These are phyloP conservation scores for Xylariaceae sp. DNA, from an alignment of 2,329 filamentous ascomycete genomes.

Conservation along the genomic window DNA sequence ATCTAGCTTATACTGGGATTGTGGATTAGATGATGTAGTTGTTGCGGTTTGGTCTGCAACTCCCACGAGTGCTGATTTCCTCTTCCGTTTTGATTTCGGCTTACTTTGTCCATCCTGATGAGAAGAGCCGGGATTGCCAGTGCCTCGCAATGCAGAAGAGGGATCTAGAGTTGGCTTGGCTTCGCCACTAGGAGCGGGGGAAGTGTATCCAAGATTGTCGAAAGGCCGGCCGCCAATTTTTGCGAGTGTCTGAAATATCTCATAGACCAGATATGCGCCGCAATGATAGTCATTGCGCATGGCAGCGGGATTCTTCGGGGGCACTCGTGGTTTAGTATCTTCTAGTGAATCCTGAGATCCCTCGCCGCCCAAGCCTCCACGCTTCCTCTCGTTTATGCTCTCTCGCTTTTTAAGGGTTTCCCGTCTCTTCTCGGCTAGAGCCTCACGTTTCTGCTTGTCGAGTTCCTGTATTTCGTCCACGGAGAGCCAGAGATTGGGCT, in stretches of 20 bases:
- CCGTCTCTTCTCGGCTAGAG: constrained; percentile 27
- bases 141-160: too few relatives aligned
- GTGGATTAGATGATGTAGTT: too few relatives aligned
- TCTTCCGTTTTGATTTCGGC: too few relatives aligned
- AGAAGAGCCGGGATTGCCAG: too few relatives aligned
- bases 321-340: constrained; percentile 19
- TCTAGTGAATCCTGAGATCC: constrained; percentile 21
- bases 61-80: too few relatives aligned
- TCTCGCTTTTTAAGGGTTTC: constrained; percentile 25
- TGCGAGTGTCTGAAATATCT: constrained; percentile 31
- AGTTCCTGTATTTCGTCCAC: constrained; percentile 38
- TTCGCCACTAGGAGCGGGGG: constrained; percentile 35
- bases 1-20: too few relatives aligned
- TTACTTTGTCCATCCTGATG: constrained; percentile 4
- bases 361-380: constrained; percentile 17
- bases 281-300: constrained; percentile 33
- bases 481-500: constrained; percentile 57
- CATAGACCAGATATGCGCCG: constrained; percentile 30
- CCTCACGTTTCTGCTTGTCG: constrained; percentile 39
- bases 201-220: constrained; percentile 30
- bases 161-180: constrained; percentile 29
- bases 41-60: too few relatives aligned
- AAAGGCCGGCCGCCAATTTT: constrained; percentile 30
- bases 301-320: constrained; percentile 30
- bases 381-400: constrained; percentile 21